phyloP scores from a whole-genome alignment of 441 rosid species.

The Hura crepitans region DNA sequence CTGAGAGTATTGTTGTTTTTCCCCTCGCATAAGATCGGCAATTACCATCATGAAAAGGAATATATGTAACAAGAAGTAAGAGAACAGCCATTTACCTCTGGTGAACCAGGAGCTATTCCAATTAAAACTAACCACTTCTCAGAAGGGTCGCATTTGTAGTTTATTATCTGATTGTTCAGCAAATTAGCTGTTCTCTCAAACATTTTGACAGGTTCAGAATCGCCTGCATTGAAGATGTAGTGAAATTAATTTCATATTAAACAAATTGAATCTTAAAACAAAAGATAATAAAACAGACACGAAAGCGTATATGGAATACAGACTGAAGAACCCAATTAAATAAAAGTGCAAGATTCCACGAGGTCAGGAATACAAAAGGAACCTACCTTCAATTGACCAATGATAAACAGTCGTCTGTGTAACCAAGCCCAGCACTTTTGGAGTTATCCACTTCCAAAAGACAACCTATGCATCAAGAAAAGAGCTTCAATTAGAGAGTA shows the following conservation, averaged over 20 bases:
- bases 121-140: conserved; percentile 98
- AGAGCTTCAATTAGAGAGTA: conserved; percentile 2
- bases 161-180: conserved; percentile 90
- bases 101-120: conserved; percentile 98
- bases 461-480: conserved; percentile 53
- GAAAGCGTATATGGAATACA: not conserved
- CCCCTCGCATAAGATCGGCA: not conserved
- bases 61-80: not conserved
- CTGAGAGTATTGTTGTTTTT: not conserved
- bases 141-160: conserved; percentile 90
- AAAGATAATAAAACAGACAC: not conserved
- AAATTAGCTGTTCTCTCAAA: conserved; percentile 98
- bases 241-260: not conserved
- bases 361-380: conserved; percentile 8
- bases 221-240: conserved; percentile 48
- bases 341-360: conserved; percentile 11
- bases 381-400: conserved; percentile 95
- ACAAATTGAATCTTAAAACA: not conserved
- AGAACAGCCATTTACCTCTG: conserved; percentile 63
- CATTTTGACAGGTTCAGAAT: conserved; percentile 94
- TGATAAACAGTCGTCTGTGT: conserved; percentile 92
- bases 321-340: not conserved
- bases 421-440: conserved; percentile 90
- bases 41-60: conserved; percentile 2
- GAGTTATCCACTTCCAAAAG: conserved; percentile 98